Base-by-base conservation (phyloP, 306 rosid genomes). In the Comarum palustre region DNA sequence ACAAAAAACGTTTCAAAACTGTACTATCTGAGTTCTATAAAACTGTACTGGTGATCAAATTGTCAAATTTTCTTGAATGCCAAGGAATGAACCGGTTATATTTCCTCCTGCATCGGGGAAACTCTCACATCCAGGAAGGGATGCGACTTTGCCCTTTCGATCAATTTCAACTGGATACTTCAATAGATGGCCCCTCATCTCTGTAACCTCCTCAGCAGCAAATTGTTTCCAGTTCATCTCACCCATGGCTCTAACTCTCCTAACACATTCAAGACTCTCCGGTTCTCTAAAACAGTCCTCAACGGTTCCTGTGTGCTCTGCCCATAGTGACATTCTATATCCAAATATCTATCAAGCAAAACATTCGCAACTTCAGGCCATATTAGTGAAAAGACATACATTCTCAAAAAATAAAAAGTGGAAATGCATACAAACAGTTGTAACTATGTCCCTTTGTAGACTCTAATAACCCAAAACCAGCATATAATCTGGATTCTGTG, bases 281-380 rank as follows among this genome's bases (percentile, higher is more conserved):
- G 99, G 99, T 66, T 87, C 74, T 46, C 74, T 80, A 91, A 91
- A 94, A 77, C 88, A 82, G 66, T 90, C 88, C 68, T 91, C 96
- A 34, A 86, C 42, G 1, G 81, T 81, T 31, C 93, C 99, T 0
- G 84, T 83, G 79, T 94, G 99, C 80, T 94, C 97, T 31, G 96
- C 96, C 99, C 99, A 94, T 27, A 94, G 88, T 3, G 99, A 94
- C 97, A 94, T 91, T 77, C 99, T 80, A 66, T 91, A 94, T 78
- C 99, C 99, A 73, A 83, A 84, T 70, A 94, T 87, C 99, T 94
- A 59, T 50, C 22, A 51, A 11, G 16, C 76, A 76, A 38, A 14
- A 70, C 62, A 59, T 39, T 73, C 67, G 55, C 62, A 42, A 65
- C 43, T 62, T 62, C 67, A 62, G 67, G 25, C 25, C 45, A 62